Evolutionary conservation across 148 eudicot genomes (phyloP).

Genomic region (Vaccinium corymbosum): DNA sequence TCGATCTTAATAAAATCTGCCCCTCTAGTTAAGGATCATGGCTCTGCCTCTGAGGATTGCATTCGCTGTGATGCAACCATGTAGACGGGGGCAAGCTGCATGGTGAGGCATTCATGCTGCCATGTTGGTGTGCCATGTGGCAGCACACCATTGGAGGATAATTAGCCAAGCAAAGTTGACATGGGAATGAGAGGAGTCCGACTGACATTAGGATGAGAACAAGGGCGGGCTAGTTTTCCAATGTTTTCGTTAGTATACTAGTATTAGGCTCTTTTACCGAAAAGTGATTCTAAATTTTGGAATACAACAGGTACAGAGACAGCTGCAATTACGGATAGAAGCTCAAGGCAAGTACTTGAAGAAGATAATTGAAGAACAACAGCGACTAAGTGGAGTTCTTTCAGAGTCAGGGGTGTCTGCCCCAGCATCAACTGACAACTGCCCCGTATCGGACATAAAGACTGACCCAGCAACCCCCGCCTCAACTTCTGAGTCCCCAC

Average conservation of each 20-base stretch:
- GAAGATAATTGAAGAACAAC: constrained; percentile 64
- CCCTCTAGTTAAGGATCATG: background rate
- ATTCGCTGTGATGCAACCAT: background rate
- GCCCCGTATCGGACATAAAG: constrained; percentile 32
- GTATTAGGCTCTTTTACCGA: background rate
- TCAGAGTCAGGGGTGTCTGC: constrained; percentile 32
- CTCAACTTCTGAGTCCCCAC: constrained; percentile 39
- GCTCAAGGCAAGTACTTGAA: constrained; percentile 59
- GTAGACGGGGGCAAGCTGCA: background rate
- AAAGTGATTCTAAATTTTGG: background rate
- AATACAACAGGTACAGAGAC: constrained; percentile 53
- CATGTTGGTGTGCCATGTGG: background rate
- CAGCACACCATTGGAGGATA: background rate
- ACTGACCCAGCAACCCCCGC: constrained; percentile 52
- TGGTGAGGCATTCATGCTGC: background rate
- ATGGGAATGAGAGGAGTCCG: no score
- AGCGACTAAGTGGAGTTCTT: constrained; percentile 39
- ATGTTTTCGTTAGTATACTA: background rate
- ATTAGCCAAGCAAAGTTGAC: background rate
- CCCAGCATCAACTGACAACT: constrained; percentile 20
- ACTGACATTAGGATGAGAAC: background rate
- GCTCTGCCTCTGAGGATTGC: background rate
- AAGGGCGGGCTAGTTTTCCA: background rate
- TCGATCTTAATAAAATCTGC: background rate
- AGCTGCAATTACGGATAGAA: constrained; percentile 64